A percentile compares a stretch with the other conserved stretches of the same genome.
These are phyloP conservation scores for Tilletia indica DNA, from an alignment of 1,284 basidiomycete genomes.

Conservation along the genomic window DNA sequence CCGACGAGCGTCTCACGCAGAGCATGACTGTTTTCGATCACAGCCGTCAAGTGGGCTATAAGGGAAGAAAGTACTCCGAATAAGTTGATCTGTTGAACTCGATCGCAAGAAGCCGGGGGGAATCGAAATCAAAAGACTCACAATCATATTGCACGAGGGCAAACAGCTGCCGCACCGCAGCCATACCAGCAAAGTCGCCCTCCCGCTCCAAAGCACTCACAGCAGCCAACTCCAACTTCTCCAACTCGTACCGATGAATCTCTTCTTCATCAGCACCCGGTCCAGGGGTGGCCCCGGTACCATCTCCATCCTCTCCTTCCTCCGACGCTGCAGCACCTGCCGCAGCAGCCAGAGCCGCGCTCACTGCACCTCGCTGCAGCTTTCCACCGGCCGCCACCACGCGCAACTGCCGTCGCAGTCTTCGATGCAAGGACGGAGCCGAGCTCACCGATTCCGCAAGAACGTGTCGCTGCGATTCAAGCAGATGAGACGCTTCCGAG, in stretches of 20 bases:
- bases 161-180: slow-evolving; percentile 16
- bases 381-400: slow-evolving; percentile 12
- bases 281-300: background rate
- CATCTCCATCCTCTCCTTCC: background rate
- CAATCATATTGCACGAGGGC: background rate
- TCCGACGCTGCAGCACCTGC: background rate
- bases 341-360: background rate
- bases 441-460: background rate
- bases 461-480: slow-evolving; percentile 9
- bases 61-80: too few relatives aligned
- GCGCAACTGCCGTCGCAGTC: background rate
- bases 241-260: background rate
- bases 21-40: slow-evolving; percentile 10
- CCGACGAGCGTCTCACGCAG: background rate
- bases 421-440: background rate
- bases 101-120: too few relatives aligned
- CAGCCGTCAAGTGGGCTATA: slow-evolving; percentile 6
- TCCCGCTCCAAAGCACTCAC: slow-evolving; percentile 1
- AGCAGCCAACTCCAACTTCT: background rate
- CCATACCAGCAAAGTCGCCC: background rate
- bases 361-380: slow-evolving; percentile 5
- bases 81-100: too few relatives aligned
- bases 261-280: background rate
- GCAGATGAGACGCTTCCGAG: slow-evolving; percentile 8
- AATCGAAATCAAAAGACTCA: background rate